Percentiles rank a stretch among this genome's conserved stretches.
Conservation (phyloP, 352 stramenopile species). For the Blastocystis sp. region DNA sequence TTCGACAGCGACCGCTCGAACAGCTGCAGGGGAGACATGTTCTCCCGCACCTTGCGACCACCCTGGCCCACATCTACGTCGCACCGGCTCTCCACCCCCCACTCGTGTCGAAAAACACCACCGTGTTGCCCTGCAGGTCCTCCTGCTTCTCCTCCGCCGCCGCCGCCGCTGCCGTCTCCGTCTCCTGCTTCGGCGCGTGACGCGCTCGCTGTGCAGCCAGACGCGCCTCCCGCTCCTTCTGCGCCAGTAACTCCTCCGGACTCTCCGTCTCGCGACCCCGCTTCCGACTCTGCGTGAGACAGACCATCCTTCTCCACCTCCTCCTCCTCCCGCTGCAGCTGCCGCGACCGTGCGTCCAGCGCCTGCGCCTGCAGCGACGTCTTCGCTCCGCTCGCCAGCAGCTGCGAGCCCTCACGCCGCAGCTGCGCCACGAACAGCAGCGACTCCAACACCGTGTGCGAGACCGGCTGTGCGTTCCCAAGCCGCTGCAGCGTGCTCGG, state of each 20-base stretch:
- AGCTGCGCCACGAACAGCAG: neutral
- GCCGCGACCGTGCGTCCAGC: neutral
- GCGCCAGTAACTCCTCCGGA: neutral
- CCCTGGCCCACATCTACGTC: neutral
- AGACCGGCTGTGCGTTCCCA: neutral
- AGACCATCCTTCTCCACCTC: neutral
- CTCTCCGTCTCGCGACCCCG: neutral
- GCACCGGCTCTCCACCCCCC: neutral
- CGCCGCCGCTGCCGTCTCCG: too few species aligned
- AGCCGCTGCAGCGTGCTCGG: neutral
- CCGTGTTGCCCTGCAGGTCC: slow-evolving; percentile 31
- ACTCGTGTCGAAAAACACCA: slow-evolving; percentile 1
- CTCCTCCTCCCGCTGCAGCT: neutral
- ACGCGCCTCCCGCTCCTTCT: neutral
- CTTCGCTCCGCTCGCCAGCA: neutral
- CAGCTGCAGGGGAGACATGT: neutral
- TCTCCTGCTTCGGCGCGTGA: neutral
- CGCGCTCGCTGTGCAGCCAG: neutral
- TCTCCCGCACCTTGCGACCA: neutral
- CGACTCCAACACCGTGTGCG: slow-evolving; percentile 12
- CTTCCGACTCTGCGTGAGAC: neutral
- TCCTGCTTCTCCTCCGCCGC: neutral
- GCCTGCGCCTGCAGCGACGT: neutral
- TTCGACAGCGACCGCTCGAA: slow-evolving; percentile 21
- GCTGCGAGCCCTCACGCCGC: neutral